Evolutionary conservation across 176 grass and related monocot genomes (phyloP), one percentile per base, ranked within the genome.

Genomic region (Bromus sterilis): DNA sequence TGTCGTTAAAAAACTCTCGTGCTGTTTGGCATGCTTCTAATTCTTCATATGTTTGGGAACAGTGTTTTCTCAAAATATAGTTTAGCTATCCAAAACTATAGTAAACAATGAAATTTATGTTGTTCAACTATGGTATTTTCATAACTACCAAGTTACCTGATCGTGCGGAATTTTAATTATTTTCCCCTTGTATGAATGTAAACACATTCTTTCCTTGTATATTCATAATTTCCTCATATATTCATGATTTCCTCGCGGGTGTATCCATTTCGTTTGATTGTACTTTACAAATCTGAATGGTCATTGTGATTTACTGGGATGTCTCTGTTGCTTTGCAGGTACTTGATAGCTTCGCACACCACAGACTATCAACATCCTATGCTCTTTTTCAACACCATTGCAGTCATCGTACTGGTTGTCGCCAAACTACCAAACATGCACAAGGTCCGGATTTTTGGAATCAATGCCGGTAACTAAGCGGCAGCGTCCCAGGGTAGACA

Each of bases 401-500:
- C 89, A 55, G 89, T 85, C 49, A 59, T 2, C 8, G 82, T 91
- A 83, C 59, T 91, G 59, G 86, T 88, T 82, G 86, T 88, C 41
- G 89, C 86, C 49, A 91, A 91, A 56, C 60, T 91, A 74, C 86
- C 89, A 4, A 91, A 91, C 67, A 91, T 88, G 86, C 89, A 91
- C 78, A 88, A 91, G 82, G 89, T 91, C 56, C 86, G 89, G 74
- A 88, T 91, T 60, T 91, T 91, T 60, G 86, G 89, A 68, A 91
- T 91, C 71, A 91, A 91, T 75, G 86, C 89, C 0, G 86, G 89
- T 4, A 91, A 41, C 82, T 91, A 67, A 82, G 82, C 1, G 16
- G 11, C 43, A 24, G 41, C 18, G 4, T 28, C 57, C 36, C 58
- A 76, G 15, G 10, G 30, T 85, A 80, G 23, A 64, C 37, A 69